Base-by-base conservation (phyloP, 2,329 filamentous ascomycete species). In the Alternaria panax region DNA sequence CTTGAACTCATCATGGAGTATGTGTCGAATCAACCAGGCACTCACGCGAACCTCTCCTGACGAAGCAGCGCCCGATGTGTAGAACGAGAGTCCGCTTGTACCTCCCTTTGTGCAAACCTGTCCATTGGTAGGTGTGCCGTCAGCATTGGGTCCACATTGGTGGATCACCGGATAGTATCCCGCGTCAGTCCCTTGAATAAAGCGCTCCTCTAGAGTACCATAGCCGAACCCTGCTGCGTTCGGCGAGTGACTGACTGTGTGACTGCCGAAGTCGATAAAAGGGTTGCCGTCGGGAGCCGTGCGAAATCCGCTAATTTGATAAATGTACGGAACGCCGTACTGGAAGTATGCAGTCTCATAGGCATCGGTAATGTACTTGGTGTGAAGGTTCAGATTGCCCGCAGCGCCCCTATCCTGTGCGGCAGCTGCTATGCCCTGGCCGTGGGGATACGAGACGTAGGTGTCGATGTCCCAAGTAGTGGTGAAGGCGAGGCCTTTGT, bases 391-490 rank as follows among this genome's bases (percentile, higher is more conserved):
- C 45, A 59, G 5, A 12, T 59, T 59, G 14, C 57, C 57, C 12
- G 57, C 40, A 4, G 57, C 57, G 7, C 57, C 57, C 22, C 57
- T 38, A 2, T 59, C 57, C n/a, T 59, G 57, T 25, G 57, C 57
- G 9, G 57, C 57, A 8, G 57, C 57, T 20, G 57, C 57, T 8
- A 59, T 59, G 16, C 57, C 57, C 30, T 59, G 57, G 5, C 57
- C 57, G n/a, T 59, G 57, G 0, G 57, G 57, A 12, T 59, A 59
- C 8, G 57, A 59, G 30, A 59, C 57, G 30, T 59, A 59, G 12
- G 57, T 59, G 12, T 59, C 57, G 8, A 59, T 59, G 5, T 59
- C 57, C 57, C 57, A 59, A 1, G 57, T 59, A 25, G 57, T 59
- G 6, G 57, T 59, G 32, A 59, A 59, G 7, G 45, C 57, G 3